Evolutionary conservation across 2,329 filamentous ascomycete genomes (phyloP), one percentile per base, ranked within the genome.

Genomic region (Phoma sp.): DNA sequence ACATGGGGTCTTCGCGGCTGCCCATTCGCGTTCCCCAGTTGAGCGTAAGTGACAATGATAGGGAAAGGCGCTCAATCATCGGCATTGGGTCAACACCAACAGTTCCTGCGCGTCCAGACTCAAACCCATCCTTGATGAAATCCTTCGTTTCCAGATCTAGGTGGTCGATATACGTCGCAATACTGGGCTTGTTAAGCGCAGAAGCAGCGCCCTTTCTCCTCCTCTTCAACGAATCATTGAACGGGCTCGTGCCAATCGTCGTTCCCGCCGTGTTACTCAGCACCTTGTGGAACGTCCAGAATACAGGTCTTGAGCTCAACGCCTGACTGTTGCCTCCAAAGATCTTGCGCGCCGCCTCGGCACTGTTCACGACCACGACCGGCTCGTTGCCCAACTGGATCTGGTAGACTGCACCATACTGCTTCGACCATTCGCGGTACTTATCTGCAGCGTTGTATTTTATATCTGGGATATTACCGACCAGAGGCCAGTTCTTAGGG

Each of bases 201-300:
- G 84, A 84, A 0, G 86, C 86, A 1, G 86, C 86, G 14, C 84
- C 86, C 69, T 89, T 89, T 52, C 86, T 79, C 28, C 86, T 78
- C 5, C 85, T 78, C 68, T 88, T 89, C 23, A 88, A 72, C 0
- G 83, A 86, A 3, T 89, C 86, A 47, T 82, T 85, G 66, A 87
- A 89, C 0, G 87, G 87, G 1, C 84, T 86, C 0, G 87, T 89
- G 0, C 87, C 87, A 50, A 89, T 88, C 0, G 87, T 89, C 0
- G 86, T 88, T 5, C 86, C 86, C 1, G 85, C 83, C 0, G 86
- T 88, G 36, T 87, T 84, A 2, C 84, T 87, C 2, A 88, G 77
- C 2, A 87, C 82, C 58, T 78, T 78, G 46, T 80, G 77, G 53
- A 80, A 79, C 1, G 77, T 79, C 65, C 77, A 78, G 49, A 79